Evolutionary conservation across 2,329 filamentous ascomycete genomes (phyloP), one percentile per base, ranked within the genome.

Genomic region (Albifimbria verrucaria): DNA sequence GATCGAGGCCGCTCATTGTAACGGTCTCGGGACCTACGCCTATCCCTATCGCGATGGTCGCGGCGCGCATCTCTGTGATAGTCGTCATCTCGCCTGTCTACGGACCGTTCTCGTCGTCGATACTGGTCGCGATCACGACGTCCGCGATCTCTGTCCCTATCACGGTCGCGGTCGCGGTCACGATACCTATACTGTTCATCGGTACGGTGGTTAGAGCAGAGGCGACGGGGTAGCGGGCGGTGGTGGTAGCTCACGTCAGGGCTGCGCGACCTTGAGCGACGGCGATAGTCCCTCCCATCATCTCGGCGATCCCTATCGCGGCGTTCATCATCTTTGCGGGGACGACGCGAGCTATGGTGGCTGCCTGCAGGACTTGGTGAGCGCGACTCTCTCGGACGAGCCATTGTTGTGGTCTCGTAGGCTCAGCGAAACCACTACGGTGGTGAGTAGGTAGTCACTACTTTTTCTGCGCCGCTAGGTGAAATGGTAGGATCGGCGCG

Each of bases 321-420:
- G 70, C 84, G 83, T 62, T 74, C 77, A 70, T 81, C 80, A 73
- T 81, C 78, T 72, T 85, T 81, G 64, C 80, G 81, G 67, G 74
- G 83, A 76, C 84, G 88, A 76, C 85, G 86, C 68, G 86, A 84
- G 73, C 85, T 86, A 73, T 83, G 81, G 70, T 89, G 86, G 81
- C 88, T 91, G 85, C 88, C 89, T 92, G 87, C 86, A 87, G 88
- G 88, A 86, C 88, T 91, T 89, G 89, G 90, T 92, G 89, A 93
- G 89, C 89, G 81, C 76, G 81, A 82, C 78, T 82, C 80, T 80
- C 78, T 83, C 75, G 77, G 81, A 74, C 81, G 81, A 82, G 80
- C 80, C 81, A 85, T 85, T 59, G 60, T 69, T 67, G 65, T 64
- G 67, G 66, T 69, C 68, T 71, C 68, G 68, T 64, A 66, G 32